phyloP scores from a whole-genome alignment of 2,329 filamentous ascomycete species.

The Blastomyces gilchristii region DNA sequence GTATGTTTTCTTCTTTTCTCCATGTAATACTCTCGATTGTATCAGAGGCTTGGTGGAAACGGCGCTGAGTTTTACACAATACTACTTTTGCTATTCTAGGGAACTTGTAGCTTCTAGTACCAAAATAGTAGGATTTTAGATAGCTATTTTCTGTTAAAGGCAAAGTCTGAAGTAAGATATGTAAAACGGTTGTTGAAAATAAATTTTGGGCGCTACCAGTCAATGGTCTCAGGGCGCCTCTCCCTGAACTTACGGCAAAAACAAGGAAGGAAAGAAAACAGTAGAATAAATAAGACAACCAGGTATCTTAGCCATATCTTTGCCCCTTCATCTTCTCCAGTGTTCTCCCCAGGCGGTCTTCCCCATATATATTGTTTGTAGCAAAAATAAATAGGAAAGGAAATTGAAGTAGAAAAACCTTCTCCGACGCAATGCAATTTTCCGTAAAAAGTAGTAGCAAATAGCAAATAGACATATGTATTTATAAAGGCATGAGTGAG shows the following conservation, averaged over 20 bases:
- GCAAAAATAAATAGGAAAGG: not conserved
- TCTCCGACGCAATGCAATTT: constrained; percentile 1
- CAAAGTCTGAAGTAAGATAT: too few relatives aligned
- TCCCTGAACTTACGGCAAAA: not conserved
- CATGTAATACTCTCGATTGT: not conserved
- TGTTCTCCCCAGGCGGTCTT: not conserved
- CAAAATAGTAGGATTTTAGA: not conserved
- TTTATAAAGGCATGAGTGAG: not conserved
- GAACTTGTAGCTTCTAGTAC: not conserved
- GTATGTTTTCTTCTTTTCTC: not conserved
- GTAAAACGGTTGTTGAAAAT: not conserved
- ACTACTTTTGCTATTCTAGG: not conserved
- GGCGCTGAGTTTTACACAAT: not conserved
- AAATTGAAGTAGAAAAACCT: not conserved
- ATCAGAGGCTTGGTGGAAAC: not conserved
- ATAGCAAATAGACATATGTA: not conserved
- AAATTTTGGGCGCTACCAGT: not conserved
- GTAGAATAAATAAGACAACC: not conserved
- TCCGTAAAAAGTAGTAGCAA: not conserved
- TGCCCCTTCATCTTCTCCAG: not conserved
- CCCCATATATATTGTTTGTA: not conserved
- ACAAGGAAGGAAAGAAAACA: too few relatives aligned
- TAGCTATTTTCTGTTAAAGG: not conserved
- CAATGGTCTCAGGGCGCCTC: not conserved
- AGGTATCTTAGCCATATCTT: not conserved